Base-by-base conservation (phyloP, 129 eudicot species). In the Heracleum sosnowskyi region DNA sequence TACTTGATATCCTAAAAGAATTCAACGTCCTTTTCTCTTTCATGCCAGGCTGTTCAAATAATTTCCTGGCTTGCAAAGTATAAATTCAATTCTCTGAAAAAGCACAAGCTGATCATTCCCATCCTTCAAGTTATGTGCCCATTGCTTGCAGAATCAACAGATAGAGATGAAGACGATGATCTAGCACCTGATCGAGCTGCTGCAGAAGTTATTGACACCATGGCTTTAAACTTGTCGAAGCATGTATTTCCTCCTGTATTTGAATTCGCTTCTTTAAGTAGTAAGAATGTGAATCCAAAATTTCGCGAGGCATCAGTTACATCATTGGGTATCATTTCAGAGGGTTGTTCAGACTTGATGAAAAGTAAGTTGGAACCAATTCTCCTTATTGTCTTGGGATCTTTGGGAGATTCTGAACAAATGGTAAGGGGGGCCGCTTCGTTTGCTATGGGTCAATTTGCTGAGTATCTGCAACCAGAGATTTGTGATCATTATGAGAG, bases 351-450 rank as follows among this genome's bases (percentile, higher is more conserved):
- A 73, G 93, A 90, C 76, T 84, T 88, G 81, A 91, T 94, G 97
- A 94, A 94, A 78, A 83, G 62, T 70, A 91, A 91, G 42, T 85
- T 94, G 75, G 96, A 90, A 77, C 91, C 97, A 22, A 72, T 90
- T 77, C 96, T 94, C 42, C 93, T 82, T 60, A 94, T 94, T 72
- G 98, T 90, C 69, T 88, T 91, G 78, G 98, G 97, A 68, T 91
- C 91, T 83, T 83, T 94, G 71, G 87, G 98, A 86, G 98, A 94
- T 79, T 93, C 96, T 64, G 97, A 94, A 76, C 97, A 90, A 87
- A 90, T 94, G 90, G 98, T 94, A 55, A 85, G 98, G 81, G 98
- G 98, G 16, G 97, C 98, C 81, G 93, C 98, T 41, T 87, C 98
- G 5, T 94, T 94, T 86, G 97, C 98, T 10, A 86, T 94, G 77